Conservation (phyloP, 371 early-diverging fungal species). For the Rhizopus delemar region DNA sequence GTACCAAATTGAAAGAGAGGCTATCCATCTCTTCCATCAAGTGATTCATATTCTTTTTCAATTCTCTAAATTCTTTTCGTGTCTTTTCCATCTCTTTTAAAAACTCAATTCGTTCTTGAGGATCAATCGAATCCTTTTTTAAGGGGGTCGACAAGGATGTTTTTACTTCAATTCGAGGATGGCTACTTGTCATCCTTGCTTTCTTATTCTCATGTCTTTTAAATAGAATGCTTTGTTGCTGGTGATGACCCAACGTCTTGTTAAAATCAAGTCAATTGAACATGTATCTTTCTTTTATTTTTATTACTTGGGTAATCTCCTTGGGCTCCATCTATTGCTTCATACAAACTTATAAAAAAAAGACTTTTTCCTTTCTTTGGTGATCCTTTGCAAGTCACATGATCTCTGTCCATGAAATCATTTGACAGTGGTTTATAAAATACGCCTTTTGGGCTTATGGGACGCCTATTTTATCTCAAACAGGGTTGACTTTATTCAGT, state of each 20-base stretch:
- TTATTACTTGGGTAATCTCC: conserved; percentile 32
- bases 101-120: conserved; percentile 27
- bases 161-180: no score
- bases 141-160: neutral
- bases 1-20: conserved; percentile 56
- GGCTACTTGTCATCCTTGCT: no score
- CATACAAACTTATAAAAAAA: conserved; percentile 23
- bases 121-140: conserved; percentile 5
- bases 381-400: neutral
- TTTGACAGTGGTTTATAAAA: neutral
- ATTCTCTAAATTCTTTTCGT: conserved; percentile 52
- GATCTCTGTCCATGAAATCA: no score
- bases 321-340: conserved; percentile 47
- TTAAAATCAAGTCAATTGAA: no score
- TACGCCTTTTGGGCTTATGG: conserved; percentile 16
- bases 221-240: neutral
- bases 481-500: conserved; percentile 21
- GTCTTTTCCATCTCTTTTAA: conserved; percentile 48
- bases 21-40: conserved; percentile 61
- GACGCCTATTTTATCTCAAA: neutral
- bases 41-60: conserved; percentile 56
- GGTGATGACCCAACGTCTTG: conserved; percentile 20
- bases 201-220: no score
- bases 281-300: no score
- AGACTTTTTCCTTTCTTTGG: neutral